Base-by-base conservation (phyloP, 352 stramenopile genomes). In the Globisporangium irregulare region DNA sequence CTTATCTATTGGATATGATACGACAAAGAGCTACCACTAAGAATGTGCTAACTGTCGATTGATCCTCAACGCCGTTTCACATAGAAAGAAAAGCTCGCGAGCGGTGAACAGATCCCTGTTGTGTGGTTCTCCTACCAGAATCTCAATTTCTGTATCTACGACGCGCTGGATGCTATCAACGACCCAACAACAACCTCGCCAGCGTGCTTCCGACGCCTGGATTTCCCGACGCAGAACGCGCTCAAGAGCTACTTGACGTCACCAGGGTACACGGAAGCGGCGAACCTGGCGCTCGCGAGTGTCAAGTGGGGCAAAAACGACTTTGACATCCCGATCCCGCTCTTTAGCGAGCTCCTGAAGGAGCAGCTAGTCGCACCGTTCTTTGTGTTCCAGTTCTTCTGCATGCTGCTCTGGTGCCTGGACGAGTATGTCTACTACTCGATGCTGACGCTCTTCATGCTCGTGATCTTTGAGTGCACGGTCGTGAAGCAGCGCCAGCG, bases 351-450 rank as follows among this genome's bases (percentile, higher is more conserved):
- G 63, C 74, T 98, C 15, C 86, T 99, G 25, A 81, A 86, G 53
- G 90, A 98, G 72, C 97, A 99, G 76, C 73, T 97, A 12, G 76
- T 98, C 4, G 93, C 95, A 46, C 97, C 97, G n/a, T 98, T 99
- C 67, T 99, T 98, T 73, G 78, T 99, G 7, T 99, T 99, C 73
- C 97, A 99, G 75, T 87, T 87, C 50, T 93, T 99, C 43, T 99
- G 95, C 77, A 97, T 98, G 66, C 63, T 97, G 25, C 79, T 99
- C 25, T 99, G 97, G 97, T 96, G 80, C 63, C 76, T 99, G 24
- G 97, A 99, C 77, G 97, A 99, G 73, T 99, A 99, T 77, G 98
- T 97, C 81, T 97, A 98, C 75, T 99, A 98, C 75, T 90, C 90
- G 1, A 71, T 98, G n/a, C 97, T 99, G 71, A 99, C 96, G 8